Percentiles rank a stretch among this genome's conserved stretches.
phyloP scores from a whole-genome alignment of 306 rosid species.

The Casuarina glauca region DNA sequence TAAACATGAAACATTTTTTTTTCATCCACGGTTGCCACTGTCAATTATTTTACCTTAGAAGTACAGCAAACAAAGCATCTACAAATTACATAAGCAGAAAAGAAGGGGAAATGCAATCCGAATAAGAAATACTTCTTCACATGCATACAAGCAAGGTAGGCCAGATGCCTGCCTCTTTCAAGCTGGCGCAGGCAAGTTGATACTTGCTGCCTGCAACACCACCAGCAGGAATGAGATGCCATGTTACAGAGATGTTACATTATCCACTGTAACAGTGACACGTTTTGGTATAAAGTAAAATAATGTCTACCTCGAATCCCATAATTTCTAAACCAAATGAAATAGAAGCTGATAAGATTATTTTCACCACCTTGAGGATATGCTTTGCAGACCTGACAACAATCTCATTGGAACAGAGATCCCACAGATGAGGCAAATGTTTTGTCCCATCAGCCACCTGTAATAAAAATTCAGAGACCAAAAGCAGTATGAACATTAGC shows the following conservation, averaged over 20 bases:
- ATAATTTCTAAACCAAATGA: neutral
- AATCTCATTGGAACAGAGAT: constrained; percentile 90
- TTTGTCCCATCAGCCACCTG: constrained; percentile 95
- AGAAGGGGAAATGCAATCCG: neutral
- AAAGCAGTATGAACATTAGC: constrained; percentile 25
- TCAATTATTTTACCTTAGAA: neutral
- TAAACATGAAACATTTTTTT: neutral
- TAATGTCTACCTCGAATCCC: neutral
- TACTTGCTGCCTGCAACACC: neutral
- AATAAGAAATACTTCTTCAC: neutral
- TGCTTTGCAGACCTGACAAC: constrained; percentile 96
- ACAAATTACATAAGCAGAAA: constrained; percentile 4
- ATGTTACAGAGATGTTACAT: neutral
- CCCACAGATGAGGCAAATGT: constrained; percentile 94
- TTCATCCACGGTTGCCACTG: neutral
- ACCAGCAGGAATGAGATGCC: neutral
- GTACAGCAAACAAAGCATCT: constrained; percentile 14
- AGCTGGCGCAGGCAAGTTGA: neutral
- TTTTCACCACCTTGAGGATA: constrained; percentile 69
- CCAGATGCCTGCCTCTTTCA: neutral
- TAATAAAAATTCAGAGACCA: constrained; percentile 27
- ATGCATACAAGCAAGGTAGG: neutral
- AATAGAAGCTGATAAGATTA: constrained; percentile 18
- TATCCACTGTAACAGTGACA: neutral
- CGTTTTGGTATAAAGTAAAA: neutral